A percentile compares a stretch with the other conserved stretches of the same genome.
phyloP scores from a whole-genome alignment of 2,329 filamentous ascomycete genomes.

The Xylaria digitata region DNA sequence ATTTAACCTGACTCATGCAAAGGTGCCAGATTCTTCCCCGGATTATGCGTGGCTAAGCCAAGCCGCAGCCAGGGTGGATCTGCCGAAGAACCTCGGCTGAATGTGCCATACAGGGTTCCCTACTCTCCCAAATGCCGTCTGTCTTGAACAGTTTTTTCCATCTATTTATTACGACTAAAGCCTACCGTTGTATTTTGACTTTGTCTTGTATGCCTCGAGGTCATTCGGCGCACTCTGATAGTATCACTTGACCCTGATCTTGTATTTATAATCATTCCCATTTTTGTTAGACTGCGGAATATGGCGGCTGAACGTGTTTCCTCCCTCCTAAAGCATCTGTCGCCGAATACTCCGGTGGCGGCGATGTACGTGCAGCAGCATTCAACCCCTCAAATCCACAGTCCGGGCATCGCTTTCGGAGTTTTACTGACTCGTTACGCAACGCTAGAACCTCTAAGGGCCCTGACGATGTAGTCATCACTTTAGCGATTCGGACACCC shows the following conservation, averaged over 20 bases:
- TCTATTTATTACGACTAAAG: neutral
- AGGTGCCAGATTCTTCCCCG: slow-evolving; percentile 12
- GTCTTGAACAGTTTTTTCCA: neutral
- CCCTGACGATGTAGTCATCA: slow-evolving; percentile 96
- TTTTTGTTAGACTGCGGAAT: slow-evolving; percentile 23
- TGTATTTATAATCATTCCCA: slow-evolving; percentile 1
- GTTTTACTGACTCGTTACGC: slow-evolving; percentile 13
- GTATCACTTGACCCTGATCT: neutral
- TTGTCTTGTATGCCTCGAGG: neutral
- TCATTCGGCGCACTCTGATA: neutral
- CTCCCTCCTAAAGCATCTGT: slow-evolving; percentile 87
- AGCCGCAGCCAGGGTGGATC: slow-evolving; percentile 19
- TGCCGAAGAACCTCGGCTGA: slow-evolving; percentile 34
- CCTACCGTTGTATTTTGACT: neutral
- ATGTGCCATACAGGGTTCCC: slow-evolving; percentile 10
- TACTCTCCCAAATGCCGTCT: neutral
- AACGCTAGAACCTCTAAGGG: slow-evolving; percentile 83
- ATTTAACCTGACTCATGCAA: slow-evolving; percentile 5
- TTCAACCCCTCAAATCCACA: slow-evolving; percentile 12
- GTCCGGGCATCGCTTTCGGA: neutral
- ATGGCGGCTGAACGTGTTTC: slow-evolving; percentile 89
- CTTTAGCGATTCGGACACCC: slow-evolving; percentile 88
- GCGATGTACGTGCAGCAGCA: slow-evolving; percentile 73
- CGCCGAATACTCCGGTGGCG: slow-evolving; percentile 76
- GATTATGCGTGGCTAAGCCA: slow-evolving; percentile 12